A percentile compares a stretch with the other conserved stretches of the same genome.
phyloP scores from a whole-genome alignment of 371 early-diverging fungal species.

The Mucor circinelloides region DNA sequence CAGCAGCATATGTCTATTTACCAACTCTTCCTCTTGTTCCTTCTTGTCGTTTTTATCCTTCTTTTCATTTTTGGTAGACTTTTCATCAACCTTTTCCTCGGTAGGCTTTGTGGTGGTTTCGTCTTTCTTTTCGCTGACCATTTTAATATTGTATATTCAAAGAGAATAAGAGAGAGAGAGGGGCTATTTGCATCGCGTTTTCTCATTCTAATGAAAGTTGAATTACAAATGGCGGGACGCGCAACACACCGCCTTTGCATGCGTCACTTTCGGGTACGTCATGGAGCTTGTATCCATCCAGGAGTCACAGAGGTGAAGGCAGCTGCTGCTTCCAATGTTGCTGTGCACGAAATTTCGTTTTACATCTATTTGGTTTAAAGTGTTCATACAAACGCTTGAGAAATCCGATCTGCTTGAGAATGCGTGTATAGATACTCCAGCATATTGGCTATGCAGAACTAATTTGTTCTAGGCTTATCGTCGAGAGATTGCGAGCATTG shows the following conservation, averaged over 20 bases:
- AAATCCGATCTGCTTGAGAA: background rate
- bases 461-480: background rate
- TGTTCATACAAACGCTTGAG: background rate
- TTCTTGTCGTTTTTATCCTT: slow-evolving; percentile 49
- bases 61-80: slow-evolving; percentile 27
- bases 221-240: slow-evolving; percentile 10
- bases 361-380: background rate
- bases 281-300: background rate
- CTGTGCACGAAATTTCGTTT: background rate
- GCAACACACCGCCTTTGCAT: slow-evolving; percentile 8
- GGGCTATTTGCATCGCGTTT: slow-evolving; percentile 15
- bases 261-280: slow-evolving; percentile 9
- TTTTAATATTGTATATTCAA: slow-evolving; percentile 3
- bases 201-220: background rate
- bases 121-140: slow-evolving; percentile 32
- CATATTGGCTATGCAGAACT: background rate
- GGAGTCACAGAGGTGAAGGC: background rate
- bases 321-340: background rate
- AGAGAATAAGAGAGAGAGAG: slow-evolving; percentile 2
- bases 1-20: slow-evolving; percentile 12
- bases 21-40: slow-evolving; percentile 54
- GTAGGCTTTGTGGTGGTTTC: slow-evolving; percentile 15
- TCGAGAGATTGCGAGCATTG: background rate
- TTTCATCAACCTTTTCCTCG: slow-evolving; percentile 29
- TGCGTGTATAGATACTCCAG: background rate